phyloP scores from a whole-genome alignment of 352 stramenopile species.

The Blastocystis sp. region DNA sequence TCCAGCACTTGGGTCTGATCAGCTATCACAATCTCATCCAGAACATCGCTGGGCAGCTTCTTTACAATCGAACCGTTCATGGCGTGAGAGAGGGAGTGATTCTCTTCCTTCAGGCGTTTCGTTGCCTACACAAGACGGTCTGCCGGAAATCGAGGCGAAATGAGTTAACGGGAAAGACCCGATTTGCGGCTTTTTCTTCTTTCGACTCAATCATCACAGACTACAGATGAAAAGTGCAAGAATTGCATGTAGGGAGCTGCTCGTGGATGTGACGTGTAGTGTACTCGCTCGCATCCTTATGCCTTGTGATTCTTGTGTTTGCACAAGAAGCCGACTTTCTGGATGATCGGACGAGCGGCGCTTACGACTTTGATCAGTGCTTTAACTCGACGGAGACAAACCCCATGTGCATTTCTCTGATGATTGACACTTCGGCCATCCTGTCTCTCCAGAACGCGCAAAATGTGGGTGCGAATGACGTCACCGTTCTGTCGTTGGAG shows the following conservation, averaged over 20 bases:
- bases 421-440: background rate
- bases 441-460: background rate
- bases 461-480: background rate
- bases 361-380: background rate
- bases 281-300: background rate
- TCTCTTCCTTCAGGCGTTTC: background rate
- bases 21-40: constrained; percentile 47
- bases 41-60: constrained; percentile 25
- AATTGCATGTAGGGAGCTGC: background rate
- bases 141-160: background rate
- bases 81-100: background rate
- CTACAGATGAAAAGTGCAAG: background rate
- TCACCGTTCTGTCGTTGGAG: constrained; percentile 5
- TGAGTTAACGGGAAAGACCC: background rate
- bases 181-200: background rate
- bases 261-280: background rate
- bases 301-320: background rate
- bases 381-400: background rate
- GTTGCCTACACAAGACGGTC: background rate
- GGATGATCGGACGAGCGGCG: background rate
- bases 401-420: background rate
- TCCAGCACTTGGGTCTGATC: constrained; percentile 51
- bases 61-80: background rate
- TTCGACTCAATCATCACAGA: background rate
- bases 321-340: background rate